Evolutionary conservation across 352 stramenopile species (phyloP).

Genomic region (Thalassiosira mediterranea): DNA sequence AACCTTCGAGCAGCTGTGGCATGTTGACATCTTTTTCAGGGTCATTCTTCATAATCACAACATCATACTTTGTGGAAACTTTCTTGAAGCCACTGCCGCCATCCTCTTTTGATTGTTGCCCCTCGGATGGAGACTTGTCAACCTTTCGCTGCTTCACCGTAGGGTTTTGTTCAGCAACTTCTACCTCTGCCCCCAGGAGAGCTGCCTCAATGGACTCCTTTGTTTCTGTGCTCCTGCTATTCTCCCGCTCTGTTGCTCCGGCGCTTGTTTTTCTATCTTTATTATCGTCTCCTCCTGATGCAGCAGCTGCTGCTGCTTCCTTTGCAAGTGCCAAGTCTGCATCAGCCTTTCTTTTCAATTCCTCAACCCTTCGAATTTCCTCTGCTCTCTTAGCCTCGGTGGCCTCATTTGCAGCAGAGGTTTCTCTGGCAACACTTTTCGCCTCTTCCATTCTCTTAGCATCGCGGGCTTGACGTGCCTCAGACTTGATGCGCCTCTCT

Average conservation of each 20-base stretch:
- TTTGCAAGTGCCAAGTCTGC: slow-evolving; percentile 17
- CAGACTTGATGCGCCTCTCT: slow-evolving; percentile 31
- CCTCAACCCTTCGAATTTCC: not conserved
- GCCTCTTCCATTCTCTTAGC: not conserved
- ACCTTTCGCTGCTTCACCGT: not conserved
- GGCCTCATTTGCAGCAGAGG: slow-evolving; percentile 1
- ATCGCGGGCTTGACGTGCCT: slow-evolving; percentile 20
- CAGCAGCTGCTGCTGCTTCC: too few species aligned
- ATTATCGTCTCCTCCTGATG: too few species aligned
- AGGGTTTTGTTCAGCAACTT: not conserved
- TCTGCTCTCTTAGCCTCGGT: slow-evolving; percentile 7
- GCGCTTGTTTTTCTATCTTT: not conserved
- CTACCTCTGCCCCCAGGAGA: slow-evolving; percentile 1
- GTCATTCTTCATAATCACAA: slow-evolving; percentile 30
- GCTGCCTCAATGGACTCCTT: slow-evolving; percentile 7
- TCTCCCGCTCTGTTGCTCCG: slow-evolving; percentile 3
- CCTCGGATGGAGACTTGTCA: not conserved
- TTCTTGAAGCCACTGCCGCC: slow-evolving; percentile 9
- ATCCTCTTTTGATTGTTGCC: not conserved
- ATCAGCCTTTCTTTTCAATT: slow-evolving; percentile 30
- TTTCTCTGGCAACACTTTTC: not conserved
- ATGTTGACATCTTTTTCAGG: slow-evolving; percentile 23
- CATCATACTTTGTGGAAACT: slow-evolving; percentile 19
- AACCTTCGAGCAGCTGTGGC: slow-evolving; percentile 31
- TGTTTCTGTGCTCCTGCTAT: not conserved